Evolutionary conservation across 768 basidiomycete genomes (phyloP), one percentile per base, ranked within the genome.

Genomic region (Mycena epipterygia): DNA sequence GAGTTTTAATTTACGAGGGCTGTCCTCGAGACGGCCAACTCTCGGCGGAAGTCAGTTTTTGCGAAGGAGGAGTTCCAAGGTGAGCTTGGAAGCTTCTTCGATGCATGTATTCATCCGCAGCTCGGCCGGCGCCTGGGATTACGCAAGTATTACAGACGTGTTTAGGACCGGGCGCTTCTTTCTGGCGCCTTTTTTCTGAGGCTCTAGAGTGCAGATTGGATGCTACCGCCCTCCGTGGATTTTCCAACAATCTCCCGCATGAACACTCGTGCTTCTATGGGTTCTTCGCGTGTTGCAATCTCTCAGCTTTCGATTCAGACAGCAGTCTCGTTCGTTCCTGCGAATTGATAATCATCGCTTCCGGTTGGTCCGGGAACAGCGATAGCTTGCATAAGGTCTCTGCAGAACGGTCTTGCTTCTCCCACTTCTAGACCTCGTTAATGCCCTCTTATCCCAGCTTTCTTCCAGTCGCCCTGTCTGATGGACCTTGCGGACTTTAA

Each of bases 371-470:
- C 63, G 64, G 21, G 37, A 55, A 64, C 8, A 19, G 19, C 46
- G 48, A 52, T n/a, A 17, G 4, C 30, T 44, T 42, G 3, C 29
- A 14, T 64, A 57, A 46, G 21, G 25, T 35, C 21, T 48, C 52
- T 53, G 5, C 6, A 11, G 33, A 35, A 29, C 16, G 32, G n/a
- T 30, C 30, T 48, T 27, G 13, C 3, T 30, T 11, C n/a, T n/a
- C 21, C 41, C 13, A 11, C 14, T 12, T 14, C 25, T 12, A 25
- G 32, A 17, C 35, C 52, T 2, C 12, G 56, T n/a, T 51, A 58
- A 39, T 9, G 44, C 65, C 65, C 17, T 42, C 56, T 46, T 52
- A 39, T 2, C 55, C 29, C 64, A 46, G 64, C 32, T 46, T 48
- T 33, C n/a, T 41, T 30, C 17, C 57, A 39, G 21, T 17, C 21